Evolutionary conservation across 352 stramenopile genomes (phyloP), one percentile per base, ranked within the genome.

Genomic region (Pythium oligandrum): DNA sequence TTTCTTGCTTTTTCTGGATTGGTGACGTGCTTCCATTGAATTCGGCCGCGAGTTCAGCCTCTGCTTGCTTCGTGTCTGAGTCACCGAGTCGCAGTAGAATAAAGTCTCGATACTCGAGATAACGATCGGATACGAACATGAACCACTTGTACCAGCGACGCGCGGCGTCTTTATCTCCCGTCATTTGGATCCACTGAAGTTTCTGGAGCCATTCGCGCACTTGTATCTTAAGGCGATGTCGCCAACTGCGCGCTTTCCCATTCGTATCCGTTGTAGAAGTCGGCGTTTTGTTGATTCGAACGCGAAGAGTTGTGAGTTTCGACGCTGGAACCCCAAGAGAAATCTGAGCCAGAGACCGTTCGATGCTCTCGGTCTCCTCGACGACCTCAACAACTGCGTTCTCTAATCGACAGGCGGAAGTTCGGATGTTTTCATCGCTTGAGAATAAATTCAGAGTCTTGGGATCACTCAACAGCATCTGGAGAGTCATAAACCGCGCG

Each of bases 111-210:
- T 39, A 51, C 11, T 37, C 40, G 31, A 57, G 36, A 35, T 30
- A 26, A 2, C 43, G 40, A 17, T 44, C 40, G 36, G 6, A 48
- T 4, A 59, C 35, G 2, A 26, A 33, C 5, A 36, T 37, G 26
- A 59, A 53, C 3, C 7, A 30, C 4, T 53, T 9, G 33, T 53
- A 59, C 35, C 46, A 35, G 36, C 33, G 43, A 12, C 46, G 35
- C 3, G 26, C 53, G 3, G 34, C 11, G 4, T 33, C 38, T 4
- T 35, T 17, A 43, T 59, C 53, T 11, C 44, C 53, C 2, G 53
- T 59, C 53, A 59, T 53, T 38, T 59, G 53, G 36, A 59, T 59
- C 44, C 44, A 59, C 38, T 59, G 53, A 5, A 59, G 31, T 10
- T 47, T 33, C 38, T 59, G 53, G 2, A 59, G 53, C 53, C 53